phyloP scores from a whole-genome alignment of 306 rosid species.

The Rosa lucieae region DNA sequence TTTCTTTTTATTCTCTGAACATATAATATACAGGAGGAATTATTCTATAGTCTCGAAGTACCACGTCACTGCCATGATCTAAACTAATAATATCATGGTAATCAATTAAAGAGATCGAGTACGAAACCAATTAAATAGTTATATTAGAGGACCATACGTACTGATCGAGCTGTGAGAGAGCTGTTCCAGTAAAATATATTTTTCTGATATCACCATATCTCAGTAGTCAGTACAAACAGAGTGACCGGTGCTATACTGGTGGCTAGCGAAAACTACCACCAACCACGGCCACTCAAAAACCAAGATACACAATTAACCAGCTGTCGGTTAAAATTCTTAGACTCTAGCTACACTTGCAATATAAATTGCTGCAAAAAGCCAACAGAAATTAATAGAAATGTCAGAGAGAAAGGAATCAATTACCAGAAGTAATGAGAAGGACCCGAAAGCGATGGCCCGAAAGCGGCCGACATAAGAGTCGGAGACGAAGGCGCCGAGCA shows the following conservation, averaged over 20 bases:
- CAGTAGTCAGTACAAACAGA: neutral
- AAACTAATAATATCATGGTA: too few relatives aligned
- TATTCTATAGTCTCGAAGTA: too few relatives aligned
- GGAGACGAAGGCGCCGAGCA: constrained; percentile 81
- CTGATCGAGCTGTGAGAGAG: neutral
- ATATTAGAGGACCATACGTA: neutral
- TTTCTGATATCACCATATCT: neutral
- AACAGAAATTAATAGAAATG: too few relatives aligned
- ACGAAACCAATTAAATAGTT: too few relatives aligned
- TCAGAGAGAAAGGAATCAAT: too few relatives aligned
- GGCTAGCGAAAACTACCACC: neutral
- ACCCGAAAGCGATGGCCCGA: constrained; percentile 65
- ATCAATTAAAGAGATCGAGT: too few relatives aligned
- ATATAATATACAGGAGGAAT: too few relatives aligned
- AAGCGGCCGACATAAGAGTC: constrained; percentile 77
- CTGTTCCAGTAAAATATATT: neutral
- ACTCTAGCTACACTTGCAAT: too few relatives aligned
- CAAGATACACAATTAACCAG: neutral
- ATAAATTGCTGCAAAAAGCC: neutral
- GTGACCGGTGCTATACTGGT: neutral
- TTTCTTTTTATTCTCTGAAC: too few relatives aligned
- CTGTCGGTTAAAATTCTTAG: neutral
- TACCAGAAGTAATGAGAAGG: constrained; percentile 45
- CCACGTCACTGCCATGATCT: too few relatives aligned
- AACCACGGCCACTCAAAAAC: neutral